Conservation (phyloP, 2,329 filamentous ascomycete genomes). For the Fusarium sp. region DNA sequence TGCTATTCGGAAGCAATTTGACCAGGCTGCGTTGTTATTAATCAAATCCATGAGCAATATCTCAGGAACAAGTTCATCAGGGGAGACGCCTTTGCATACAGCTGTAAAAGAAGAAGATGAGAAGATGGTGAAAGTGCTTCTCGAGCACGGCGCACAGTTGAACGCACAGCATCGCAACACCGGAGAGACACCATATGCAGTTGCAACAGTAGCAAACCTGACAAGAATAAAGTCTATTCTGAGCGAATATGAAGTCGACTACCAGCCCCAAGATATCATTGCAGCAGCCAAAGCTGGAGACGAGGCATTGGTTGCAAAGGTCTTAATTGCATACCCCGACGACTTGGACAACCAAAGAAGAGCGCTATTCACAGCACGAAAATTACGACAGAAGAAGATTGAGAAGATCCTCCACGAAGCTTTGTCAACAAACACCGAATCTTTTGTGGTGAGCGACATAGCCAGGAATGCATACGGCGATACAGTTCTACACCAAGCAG, state of each 20-base stretch:
- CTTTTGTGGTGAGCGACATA: background rate
- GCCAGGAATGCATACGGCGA: background rate
- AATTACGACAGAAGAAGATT: background rate
- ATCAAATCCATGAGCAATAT: background rate
- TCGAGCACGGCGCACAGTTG: background rate
- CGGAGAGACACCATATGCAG: rapidly evolving
- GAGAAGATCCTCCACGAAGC: rapidly evolving
- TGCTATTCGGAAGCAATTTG: background rate
- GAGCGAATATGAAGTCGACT: background rate
- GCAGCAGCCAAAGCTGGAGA: background rate
- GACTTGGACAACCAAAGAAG: background rate
- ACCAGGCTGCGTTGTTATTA: background rate
- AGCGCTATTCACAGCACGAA: rapidly evolving
- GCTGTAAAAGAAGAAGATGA: background rate
- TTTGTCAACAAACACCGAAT: rapidly evolving
- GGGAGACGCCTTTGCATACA: rapidly evolving
- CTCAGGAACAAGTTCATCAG: background rate
- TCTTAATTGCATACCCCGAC: background rate
- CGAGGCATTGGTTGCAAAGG: rapidly evolving
- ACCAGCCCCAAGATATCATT: background rate
- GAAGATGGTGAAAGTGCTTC: background rate
- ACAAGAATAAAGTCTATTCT: background rate
- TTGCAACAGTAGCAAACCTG: background rate
- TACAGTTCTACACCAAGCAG: background rate
- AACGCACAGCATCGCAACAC: background rate